Conservation (phyloP, 306 rosid species). For the Chamaecrista fasciculata region DNA sequence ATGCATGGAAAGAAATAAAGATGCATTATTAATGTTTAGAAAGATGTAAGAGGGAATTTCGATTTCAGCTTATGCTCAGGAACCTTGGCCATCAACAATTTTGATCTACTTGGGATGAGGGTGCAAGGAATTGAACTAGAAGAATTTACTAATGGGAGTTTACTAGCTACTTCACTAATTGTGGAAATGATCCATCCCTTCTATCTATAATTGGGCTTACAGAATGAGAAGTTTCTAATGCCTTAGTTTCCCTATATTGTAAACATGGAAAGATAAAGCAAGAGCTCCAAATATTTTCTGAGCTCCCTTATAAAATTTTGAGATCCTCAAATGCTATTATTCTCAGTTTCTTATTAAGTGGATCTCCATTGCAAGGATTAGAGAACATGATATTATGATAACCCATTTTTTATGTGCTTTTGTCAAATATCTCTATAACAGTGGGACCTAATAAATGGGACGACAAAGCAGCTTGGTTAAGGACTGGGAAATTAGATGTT, state of each 20-base stretch:
- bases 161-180: constrained; percentile 39
- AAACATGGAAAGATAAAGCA: constrained; percentile 43
- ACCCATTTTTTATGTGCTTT: too few species aligned
- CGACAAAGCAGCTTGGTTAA: too few species aligned
- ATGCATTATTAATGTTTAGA: constrained; percentile 51
- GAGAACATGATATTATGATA: too few species aligned
- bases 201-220: constrained; percentile 50
- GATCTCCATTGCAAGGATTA: constrained; percentile 49
- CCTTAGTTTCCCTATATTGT: constrained; percentile 58
- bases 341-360: constrained; percentile 53
- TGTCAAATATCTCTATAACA: too few species aligned
- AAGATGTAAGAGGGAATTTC: constrained; percentile 49
- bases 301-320: constrained; percentile 40
- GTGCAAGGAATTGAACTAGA: constrained; percentile 51
- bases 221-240: constrained; percentile 47
- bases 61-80: constrained; percentile 50
- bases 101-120: constrained; percentile 45
- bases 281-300: constrained; percentile 45
- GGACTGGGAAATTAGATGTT: too few species aligned
- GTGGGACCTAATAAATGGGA: too few species aligned
- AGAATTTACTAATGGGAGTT: constrained; percentile 68
- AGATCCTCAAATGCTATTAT: constrained; percentile 67
- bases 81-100: constrained; percentile 39
- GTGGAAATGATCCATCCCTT: constrained; percentile 58
- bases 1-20: constrained; percentile 39